phyloP scores from a whole-genome alignment of 139 green algal species.

The Chlamydomonas sphaeroides region DNA sequence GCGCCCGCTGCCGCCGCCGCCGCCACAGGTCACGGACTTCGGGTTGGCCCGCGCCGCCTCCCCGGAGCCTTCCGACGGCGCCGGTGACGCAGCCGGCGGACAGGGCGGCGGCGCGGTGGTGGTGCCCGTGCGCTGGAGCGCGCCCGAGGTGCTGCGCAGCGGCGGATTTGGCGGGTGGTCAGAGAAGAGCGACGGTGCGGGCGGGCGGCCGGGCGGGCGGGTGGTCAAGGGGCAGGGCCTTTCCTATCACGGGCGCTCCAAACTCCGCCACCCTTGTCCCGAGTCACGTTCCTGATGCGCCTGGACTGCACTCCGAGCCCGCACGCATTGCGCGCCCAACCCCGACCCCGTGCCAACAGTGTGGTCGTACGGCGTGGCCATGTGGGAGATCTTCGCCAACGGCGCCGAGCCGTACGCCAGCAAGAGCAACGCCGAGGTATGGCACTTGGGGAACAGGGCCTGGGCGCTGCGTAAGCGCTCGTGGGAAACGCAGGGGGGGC shows the following conservation, averaged over 20 bases:
- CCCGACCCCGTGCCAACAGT: no score
- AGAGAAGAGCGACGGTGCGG: constrained; percentile 46
- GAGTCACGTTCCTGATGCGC: no score
- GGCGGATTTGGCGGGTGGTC: constrained; percentile 39
- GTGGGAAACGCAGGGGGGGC: no score
- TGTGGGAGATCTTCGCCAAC: constrained; percentile 72
- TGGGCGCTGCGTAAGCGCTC: no score
- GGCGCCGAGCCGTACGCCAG: constrained; percentile 61
- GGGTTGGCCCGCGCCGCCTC: constrained; percentile 43
- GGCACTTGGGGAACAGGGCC: no score
- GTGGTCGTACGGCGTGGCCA: constrained; percentile 64
- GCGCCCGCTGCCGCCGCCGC: no score
- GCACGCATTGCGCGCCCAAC: no score
- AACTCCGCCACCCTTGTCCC: no score
- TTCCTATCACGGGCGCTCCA: no score
- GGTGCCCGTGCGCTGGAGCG: constrained; percentile 63
- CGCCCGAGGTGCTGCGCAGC: constrained; percentile 57
- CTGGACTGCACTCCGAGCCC: no score
- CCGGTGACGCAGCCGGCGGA: no score
- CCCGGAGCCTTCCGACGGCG: no score
- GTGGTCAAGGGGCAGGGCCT: background rate
- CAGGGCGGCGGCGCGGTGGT: background rate
- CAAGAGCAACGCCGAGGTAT: constrained; percentile 43
- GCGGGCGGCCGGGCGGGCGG: background rate
- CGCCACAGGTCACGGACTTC: constrained; percentile 62